Evolutionary conservation across 129 eudicot species (phyloP).

Genomic region (Gnaphalium uliginosum): DNA sequence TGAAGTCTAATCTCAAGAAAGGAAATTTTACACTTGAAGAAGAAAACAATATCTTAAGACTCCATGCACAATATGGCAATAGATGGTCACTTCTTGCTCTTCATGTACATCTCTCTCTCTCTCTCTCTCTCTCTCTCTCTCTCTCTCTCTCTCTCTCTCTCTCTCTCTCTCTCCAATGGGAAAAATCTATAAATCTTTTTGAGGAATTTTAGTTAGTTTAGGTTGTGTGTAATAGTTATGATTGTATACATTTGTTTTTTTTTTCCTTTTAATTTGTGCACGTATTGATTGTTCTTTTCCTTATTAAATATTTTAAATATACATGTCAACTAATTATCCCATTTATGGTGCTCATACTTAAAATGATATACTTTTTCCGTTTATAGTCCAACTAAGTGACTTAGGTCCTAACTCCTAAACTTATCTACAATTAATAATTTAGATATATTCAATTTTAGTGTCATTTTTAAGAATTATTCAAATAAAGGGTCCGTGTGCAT

Average conservation of each 20-base stretch:
- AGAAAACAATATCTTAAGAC: conserved; percentile 46
- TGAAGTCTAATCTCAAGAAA: conserved; percentile 63
- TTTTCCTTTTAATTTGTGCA: neutral
- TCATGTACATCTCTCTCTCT: conserved; percentile 36
- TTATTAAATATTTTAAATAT: no score
- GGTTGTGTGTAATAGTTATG: neutral
- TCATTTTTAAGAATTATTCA: no score
- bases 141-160: neutral
- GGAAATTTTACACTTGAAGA: conserved; percentile 55
- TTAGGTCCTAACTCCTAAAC: no score
- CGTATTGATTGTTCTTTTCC: neutral
- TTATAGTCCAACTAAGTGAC: no score
- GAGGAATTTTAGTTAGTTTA: neutral
- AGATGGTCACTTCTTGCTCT: conserved; percentile 80
- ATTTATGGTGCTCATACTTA: no score
- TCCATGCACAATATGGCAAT: conserved; percentile 66
- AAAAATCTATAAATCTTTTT: neutral
- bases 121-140: neutral
- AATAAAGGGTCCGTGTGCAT: no score
- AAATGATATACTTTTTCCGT: no score
- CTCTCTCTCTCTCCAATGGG: neutral
- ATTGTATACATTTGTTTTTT: neutral
- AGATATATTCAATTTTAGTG: no score
- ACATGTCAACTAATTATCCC: no score
- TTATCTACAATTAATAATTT: no score